Conservation (phyloP, 2,329 filamentous ascomycete species). For the Periconia sp. region DNA sequence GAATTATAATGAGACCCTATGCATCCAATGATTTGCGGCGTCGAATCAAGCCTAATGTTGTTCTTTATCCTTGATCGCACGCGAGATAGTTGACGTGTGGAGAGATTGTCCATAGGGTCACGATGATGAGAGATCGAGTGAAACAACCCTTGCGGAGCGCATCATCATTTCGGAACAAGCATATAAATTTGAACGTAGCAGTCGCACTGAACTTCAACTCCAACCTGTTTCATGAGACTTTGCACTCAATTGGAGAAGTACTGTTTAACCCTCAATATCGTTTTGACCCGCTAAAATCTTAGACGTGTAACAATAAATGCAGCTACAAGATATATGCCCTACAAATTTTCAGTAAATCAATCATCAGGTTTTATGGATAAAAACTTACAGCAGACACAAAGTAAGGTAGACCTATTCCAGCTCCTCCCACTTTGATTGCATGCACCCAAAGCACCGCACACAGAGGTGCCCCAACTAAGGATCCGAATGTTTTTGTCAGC, state of each 20-base stretch:
- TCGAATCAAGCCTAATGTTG: too few species aligned
- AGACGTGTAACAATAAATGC: slow-evolving; percentile 16
- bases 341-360: neutral
- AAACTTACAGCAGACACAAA: slow-evolving; percentile 41
- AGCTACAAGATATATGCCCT: slow-evolving; percentile 19
- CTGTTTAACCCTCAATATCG: neutral
- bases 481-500: slow-evolving; percentile 43
- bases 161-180: too few species aligned
- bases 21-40: too few species aligned
- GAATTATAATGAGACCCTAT: too few species aligned
- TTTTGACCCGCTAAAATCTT: slow-evolving; percentile 13
- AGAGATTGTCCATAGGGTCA: too few species aligned
- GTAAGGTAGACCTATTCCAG: slow-evolving; percentile 41
- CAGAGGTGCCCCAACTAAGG: slow-evolving; percentile 42
- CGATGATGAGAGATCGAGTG: too few species aligned
- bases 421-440: slow-evolving; percentile 41
- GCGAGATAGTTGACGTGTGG: too few species aligned
- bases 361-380: neutral
- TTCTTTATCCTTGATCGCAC: too few species aligned
- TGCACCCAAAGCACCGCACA: slow-evolving; percentile 46
- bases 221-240: too few species aligned
- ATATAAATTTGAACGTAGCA: too few species aligned
- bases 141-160: too few species aligned
- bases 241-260: neutral
- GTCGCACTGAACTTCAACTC: too few species aligned